Conservation (phyloP, 495 filamentous ascomycete species). For the Tuber calosporum region DNA sequence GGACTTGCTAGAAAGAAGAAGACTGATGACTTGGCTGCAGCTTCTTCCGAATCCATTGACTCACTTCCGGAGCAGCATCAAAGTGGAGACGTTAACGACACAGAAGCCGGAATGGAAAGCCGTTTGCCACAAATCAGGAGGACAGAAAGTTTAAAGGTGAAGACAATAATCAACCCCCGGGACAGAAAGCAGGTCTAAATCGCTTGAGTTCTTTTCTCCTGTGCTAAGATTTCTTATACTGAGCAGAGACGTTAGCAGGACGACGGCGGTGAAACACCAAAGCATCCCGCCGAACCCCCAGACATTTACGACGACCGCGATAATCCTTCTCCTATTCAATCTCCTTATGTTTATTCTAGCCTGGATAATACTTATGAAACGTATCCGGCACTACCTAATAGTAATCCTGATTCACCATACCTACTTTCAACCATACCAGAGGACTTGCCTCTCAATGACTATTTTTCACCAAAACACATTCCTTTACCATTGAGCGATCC, state of each 20-base stretch:
- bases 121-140: slow-evolving; percentile 1
- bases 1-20: background rate
- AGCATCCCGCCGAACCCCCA: slow-evolving; percentile 11
- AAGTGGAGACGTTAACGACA: background rate
- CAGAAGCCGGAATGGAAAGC: slow-evolving; percentile 1
- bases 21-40: background rate
- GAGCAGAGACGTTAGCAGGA: slow-evolving; percentile 28
- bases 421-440: background rate
- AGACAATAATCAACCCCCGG: background rate
- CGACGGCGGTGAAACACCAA: slow-evolving; percentile 21
- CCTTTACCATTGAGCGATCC: slow-evolving; percentile 6
- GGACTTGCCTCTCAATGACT: background rate
- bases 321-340: slow-evolving; percentile 29
- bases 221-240: slow-evolving; percentile 11
- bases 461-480: slow-evolving; percentile 1
- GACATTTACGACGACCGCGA: slow-evolving; percentile 25
- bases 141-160: slow-evolving; percentile 3
- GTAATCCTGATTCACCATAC: slow-evolving; percentile 17
- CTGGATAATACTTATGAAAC: slow-evolving; percentile 34
- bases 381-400: slow-evolving; percentile 24
- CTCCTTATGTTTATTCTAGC: slow-evolving; percentile 22
- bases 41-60: slow-evolving; percentile 2
- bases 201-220: slow-evolving; percentile 2
- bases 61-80: slow-evolving; percentile 1
- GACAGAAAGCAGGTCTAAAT: background rate